Evolutionary conservation across 2,329 filamentous ascomycete species (phyloP), one percentile per base, ranked within the genome.

Genomic region (Pseudogymnoascus sp.): DNA sequence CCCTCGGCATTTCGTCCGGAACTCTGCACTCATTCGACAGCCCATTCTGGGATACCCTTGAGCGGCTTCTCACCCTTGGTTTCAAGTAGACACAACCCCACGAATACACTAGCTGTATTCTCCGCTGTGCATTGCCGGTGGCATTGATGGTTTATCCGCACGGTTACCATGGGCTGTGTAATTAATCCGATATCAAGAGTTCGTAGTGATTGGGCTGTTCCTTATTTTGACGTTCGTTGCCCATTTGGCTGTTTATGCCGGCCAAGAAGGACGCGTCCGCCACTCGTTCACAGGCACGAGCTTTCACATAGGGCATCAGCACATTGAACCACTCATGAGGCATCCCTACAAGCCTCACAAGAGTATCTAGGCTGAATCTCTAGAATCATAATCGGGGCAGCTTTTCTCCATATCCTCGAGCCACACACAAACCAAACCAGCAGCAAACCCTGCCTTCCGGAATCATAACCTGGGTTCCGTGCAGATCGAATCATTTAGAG

Each of bases 121-220:
- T 55, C 49, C 49, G 49, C 45, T 7, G 45, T 55, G 45, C 45
- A 31, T 55, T 55, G 25, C n/a, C 45, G 45, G 25, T 55, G 28
- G 49, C 49, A 11, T 33, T 33, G 16, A 5, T 16, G 43, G 49
- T 55, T 55, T 55, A 55, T 55, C 49, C 49, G 49, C 28, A 55
- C 28, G 49, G 28, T 33, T 55, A 33, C 28, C 28, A 55, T 16
- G 49, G 49, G 9, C n/a, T 55, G 28, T 33, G 28, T 11, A 55
- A 55, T 33, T 33, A 55, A 55, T 35, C 25, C 8, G 9, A 55
- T 5, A 14, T 55, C n/a, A 16, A 55, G 21, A 14, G 14, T 33
- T 33, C 16, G 12, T 14, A 55, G 5, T 35, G 49, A 33, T 55
- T 55, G 49, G 49, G 18, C 49, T 35, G 49, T 55, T 35, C 49